Evolutionary conservation across 169 alveolate genomes (phyloP).

Genomic region (Theileria annulata): DNA sequence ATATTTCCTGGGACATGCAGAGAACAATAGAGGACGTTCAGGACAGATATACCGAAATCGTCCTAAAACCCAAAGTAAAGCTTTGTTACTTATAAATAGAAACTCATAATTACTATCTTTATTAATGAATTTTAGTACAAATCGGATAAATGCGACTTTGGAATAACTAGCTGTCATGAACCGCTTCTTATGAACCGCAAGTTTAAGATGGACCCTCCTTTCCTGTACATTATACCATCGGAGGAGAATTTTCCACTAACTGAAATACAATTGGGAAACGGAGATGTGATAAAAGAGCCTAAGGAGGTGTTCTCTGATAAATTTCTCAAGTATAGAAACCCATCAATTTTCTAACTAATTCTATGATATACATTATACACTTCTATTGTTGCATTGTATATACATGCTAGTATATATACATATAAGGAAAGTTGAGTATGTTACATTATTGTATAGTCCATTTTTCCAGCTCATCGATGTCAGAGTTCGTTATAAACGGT

Average conservation of each 20-base stretch:
- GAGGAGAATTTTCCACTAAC: constrained; percentile 67
- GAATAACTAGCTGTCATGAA: constrained; percentile 73
- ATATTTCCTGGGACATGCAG: constrained; percentile 87
- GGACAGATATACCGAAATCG: constrained; percentile 71
- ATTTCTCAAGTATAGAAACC: constrained; percentile 42
- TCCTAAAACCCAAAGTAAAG: constrained; percentile 68
- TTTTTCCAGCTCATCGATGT: constrained; percentile 42
- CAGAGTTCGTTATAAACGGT: constrained; percentile 43
- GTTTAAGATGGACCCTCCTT: constrained; percentile 83
- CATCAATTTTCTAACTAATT: constrained; percentile 22
- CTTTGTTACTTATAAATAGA: neutral
- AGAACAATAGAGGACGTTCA: constrained; percentile 81
- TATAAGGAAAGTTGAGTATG: neutral
- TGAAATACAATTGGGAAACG: constrained; percentile 17
- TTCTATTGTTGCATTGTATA: neutral
- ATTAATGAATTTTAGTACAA: constrained; percentile 29
- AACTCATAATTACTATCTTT: neutral
- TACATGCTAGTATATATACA: neutral
- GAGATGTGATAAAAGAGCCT: constrained; percentile 40
- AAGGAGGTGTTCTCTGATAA: constrained; percentile 36
- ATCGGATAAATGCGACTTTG: constrained; percentile 75
- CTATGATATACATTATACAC: neutral
- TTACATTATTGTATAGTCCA: constrained; percentile 49
- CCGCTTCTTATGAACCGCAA: constrained; percentile 82
- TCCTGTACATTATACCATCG: constrained; percentile 79